Conservation (phyloP, 495 filamentous ascomycete genomes). For the Bombardia bombarda region DNA sequence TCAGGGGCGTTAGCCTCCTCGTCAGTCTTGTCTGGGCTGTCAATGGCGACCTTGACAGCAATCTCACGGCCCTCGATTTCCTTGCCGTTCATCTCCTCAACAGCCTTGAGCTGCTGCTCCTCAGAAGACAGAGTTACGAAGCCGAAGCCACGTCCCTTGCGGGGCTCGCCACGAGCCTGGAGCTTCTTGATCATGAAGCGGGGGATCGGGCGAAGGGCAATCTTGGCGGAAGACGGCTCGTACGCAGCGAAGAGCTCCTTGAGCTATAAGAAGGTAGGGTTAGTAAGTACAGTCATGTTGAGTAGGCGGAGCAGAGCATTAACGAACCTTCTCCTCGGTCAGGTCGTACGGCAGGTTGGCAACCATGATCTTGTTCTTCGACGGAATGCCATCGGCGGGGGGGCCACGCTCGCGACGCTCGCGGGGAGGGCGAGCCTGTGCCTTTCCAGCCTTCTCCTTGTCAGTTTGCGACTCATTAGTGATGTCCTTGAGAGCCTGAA, state of each 20-base stretch:
- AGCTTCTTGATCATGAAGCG: constrained; percentile 99
- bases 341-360: constrained; percentile 98
- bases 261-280: no score
- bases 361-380: constrained; percentile 99
- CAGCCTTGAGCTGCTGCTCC: constrained; percentile 94
- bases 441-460: constrained; percentile 43
- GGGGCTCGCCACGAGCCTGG: constrained; percentile 91
- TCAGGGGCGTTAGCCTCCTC: constrained; percentile 55
- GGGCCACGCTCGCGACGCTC: constrained; percentile 81
- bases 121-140: constrained; percentile 95
- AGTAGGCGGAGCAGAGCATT: no score
- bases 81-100: constrained; percentile 97
- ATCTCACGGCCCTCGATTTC: constrained; percentile 97
- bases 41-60: constrained; percentile 98
- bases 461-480: constrained; percentile 41
- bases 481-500: constrained; percentile 45
- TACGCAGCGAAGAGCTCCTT: constrained; percentile 92
- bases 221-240: constrained; percentile 87
- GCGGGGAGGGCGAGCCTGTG: constrained; percentile 35
- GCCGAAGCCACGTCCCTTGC: constrained; percentile 98
- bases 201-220: constrained; percentile 94
- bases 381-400: constrained; percentile 94
- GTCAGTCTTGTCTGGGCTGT: constrained; percentile 98
- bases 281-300: no score
- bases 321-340: constrained; percentile 81